phyloP scores from a whole-genome alignment of 2,329 filamentous ascomycete genomes.

The Apiospora arundinis region DNA sequence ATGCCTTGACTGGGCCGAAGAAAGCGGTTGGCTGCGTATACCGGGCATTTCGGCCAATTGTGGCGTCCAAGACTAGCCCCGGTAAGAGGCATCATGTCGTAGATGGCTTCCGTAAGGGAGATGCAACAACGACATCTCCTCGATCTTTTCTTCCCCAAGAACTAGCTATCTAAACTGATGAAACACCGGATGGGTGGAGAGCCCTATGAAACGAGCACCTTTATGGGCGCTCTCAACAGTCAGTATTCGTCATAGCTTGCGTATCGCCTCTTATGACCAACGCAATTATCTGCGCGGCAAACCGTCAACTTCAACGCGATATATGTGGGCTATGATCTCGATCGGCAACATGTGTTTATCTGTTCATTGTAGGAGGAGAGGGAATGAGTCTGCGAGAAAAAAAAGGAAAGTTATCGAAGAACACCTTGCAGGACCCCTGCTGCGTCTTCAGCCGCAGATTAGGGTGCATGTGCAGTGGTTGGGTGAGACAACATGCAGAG shows the following conservation, averaged over 20 bases:
- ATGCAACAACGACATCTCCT: not conserved
- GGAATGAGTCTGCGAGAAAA: not conserved
- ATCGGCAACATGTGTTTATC: too few relatives aligned
- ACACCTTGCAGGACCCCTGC: not conserved
- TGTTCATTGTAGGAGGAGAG: not conserved
- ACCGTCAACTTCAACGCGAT: not conserved
- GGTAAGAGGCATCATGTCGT: not conserved
- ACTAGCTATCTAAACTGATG: too few relatives aligned
- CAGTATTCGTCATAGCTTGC: not conserved
- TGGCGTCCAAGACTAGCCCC: not conserved
- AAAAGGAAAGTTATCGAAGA: not conserved
- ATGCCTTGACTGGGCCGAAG: not conserved
- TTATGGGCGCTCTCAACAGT: not conserved
- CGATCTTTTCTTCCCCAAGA: not conserved
- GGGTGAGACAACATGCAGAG: not conserved
- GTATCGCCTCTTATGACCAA: not conserved
- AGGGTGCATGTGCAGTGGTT: not conserved
- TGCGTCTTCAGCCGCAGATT: not conserved
- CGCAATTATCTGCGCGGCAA: not conserved
- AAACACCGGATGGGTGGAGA: not conserved
- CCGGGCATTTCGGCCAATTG: not conserved
- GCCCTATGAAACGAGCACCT: not conserved
- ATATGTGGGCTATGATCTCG: not conserved
- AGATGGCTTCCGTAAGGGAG: not conserved
- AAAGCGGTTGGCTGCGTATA: not conserved